Evolutionary conservation across 1,284 basidiomycete genomes (phyloP), one percentile per base, ranked within the genome.

Genomic region (Sutorius eximius): DNA sequence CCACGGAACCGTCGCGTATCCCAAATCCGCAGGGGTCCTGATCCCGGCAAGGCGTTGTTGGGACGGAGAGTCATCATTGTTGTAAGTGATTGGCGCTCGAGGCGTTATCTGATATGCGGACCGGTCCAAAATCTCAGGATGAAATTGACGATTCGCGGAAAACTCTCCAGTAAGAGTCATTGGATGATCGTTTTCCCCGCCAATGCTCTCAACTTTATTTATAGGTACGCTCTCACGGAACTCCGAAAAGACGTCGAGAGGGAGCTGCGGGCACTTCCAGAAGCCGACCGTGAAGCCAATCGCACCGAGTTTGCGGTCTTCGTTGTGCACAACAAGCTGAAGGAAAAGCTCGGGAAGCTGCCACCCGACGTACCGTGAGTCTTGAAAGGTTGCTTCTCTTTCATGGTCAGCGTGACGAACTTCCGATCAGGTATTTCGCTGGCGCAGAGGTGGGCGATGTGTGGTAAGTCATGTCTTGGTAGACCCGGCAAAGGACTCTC

Each of bases 81-180:
- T 49, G 91, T 92, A 68, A 64, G 89, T 77, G 18, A 43, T 52
- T 36, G 44, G 49, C 40, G 57, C 53, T 51, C 34, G 42, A 44
- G 36, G 40, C 44, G 37, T 57, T 59, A 54, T 60, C 51, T 53
- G 56, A 56, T 51, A 52, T 48, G 24, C 36, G 44, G 40, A 38
- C n/a, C 45, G 15, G 30, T 44, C 33, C 53, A 41, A 42, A 47
- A 51, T 59, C 32, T 29, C 59, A 93, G 91, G 95, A 98, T 68
- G 95, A 97, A 73, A 86, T 97, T 33, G 95, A 97, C 68, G 95
- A 97, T 71, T 91, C 93, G 12, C 86, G 95, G 62, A 95, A 91
- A 71, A 95, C 92, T 1, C 79, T 95, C 10, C 82, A 87, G 89
- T 92, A 62, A 65, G 85, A 70, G 36, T 48, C 20, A 44, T 42